Percentiles rank a stretch among this genome's conserved stretches.
phyloP scores from a whole-genome alignment of 2,329 filamentous ascomycete species.

The Bisporella sp. region DNA sequence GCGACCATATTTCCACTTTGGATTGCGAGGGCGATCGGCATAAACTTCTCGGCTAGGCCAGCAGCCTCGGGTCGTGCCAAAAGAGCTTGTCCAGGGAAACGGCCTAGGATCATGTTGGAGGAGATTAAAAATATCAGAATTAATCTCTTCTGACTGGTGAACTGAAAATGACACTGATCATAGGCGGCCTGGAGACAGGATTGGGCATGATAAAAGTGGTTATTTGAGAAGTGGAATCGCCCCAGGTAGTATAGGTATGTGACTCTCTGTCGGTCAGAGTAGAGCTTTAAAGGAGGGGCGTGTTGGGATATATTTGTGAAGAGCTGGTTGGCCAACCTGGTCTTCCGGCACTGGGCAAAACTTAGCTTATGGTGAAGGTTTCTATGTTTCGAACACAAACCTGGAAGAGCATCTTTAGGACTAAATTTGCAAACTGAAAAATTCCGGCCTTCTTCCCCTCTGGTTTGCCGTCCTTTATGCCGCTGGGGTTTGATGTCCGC shows the following conservation, averaged over 20 bases:
- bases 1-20: slow-evolving; percentile 64
- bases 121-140: slow-evolving; percentile 82
- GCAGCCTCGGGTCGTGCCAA: slow-evolving; percentile 64
- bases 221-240: slow-evolving; percentile 80
- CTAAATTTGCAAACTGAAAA: slow-evolving; percentile 87
- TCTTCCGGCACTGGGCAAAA: slow-evolving; percentile 60
- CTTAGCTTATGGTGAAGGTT: background rate
- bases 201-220: slow-evolving; percentile 72
- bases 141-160: slow-evolving; percentile 65
- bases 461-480: slow-evolving; percentile 52
- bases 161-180: slow-evolving; percentile 66
- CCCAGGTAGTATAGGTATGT: slow-evolving; percentile 94
- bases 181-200: slow-evolving; percentile 75
- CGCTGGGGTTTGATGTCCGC: slow-evolving; percentile 55
- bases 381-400: slow-evolving; percentile 34
- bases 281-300: slow-evolving; percentile 73
- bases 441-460: slow-evolving; percentile 83
- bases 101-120: slow-evolving; percentile 75
- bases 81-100: slow-evolving; percentile 64
- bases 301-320: slow-evolving; percentile 82
- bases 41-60: slow-evolving; percentile 58
- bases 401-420: slow-evolving; percentile 80
- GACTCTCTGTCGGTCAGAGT: slow-evolving; percentile 79
- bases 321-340: slow-evolving; percentile 77
- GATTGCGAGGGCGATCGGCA: slow-evolving; percentile 67